phyloP scores from a whole-genome alignment of 1,139 yeast genomes.

The Yamadazyma trypodendri region DNA sequence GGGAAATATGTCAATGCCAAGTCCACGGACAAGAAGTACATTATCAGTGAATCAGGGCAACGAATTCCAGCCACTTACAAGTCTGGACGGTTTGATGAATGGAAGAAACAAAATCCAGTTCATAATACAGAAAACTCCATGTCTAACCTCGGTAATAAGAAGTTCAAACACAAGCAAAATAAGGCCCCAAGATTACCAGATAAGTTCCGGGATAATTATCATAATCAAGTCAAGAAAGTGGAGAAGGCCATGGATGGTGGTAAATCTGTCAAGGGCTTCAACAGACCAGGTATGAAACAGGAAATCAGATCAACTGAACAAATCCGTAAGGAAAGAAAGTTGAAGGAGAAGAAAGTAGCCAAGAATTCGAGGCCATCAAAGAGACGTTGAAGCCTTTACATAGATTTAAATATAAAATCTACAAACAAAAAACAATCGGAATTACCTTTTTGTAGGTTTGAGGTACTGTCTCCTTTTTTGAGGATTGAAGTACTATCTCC shows the following conservation, averaged over 20 bases:
- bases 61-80: constrained; percentile 88
- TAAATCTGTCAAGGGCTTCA: constrained; percentile 67
- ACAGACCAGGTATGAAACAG: constrained; percentile 47
- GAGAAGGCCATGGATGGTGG: constrained; percentile 80
- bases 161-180: constrained; percentile 69
- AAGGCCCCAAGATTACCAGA: constrained; percentile 90
- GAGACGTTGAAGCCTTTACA: constrained; percentile 19
- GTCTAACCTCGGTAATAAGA: constrained; percentile 29
- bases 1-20: constrained; percentile 84
- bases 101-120: constrained; percentile 62
- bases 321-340: constrained; percentile 73
- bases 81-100: constrained; percentile 87
- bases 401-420: neutral
- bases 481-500: neutral
- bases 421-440: constrained; percentile 1
- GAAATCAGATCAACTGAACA: constrained; percentile 72
- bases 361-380: constrained; percentile 81
- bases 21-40: constrained; percentile 80
- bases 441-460: too few relatives aligned
- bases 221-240: constrained; percentile 80
- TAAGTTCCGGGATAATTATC: constrained; percentile 82
- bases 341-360: constrained; percentile 68
- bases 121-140: constrained; percentile 14
- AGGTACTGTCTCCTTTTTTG: constrained; percentile 3
- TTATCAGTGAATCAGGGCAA: constrained; percentile 94